Evolutionary conservation across 2,329 filamentous ascomycete species (phyloP).

Genomic region (Fusarium sp.): DNA sequence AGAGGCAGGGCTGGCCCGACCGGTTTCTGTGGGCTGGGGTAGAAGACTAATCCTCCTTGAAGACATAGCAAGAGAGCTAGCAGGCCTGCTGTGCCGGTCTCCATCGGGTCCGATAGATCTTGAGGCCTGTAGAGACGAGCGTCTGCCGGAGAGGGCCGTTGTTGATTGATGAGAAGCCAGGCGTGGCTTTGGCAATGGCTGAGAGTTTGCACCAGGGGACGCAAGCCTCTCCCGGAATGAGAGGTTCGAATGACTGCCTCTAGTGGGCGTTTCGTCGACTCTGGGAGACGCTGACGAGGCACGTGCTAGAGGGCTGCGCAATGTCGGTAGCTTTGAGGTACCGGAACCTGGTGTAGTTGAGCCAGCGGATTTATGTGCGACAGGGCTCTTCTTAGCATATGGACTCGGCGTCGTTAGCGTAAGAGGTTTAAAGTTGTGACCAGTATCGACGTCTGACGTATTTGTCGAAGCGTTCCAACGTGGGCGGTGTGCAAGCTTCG

Average conservation of each 20-base stretch:
- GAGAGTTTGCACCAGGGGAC: constrained; percentile 60
- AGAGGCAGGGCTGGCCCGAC: constrained; percentile 60
- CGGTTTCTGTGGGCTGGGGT: constrained; percentile 58
- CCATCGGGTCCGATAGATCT: constrained; percentile 46
- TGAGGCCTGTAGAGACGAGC: constrained; percentile 64
- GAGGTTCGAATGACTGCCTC: constrained; percentile 55
- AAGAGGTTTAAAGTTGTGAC: constrained; percentile 74
- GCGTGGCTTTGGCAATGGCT: constrained; percentile 58
- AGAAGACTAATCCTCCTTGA: constrained; percentile 64
- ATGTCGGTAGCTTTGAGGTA: constrained; percentile 58
- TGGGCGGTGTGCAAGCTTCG: constrained; percentile 66
- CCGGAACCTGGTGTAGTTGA: constrained; percentile 55
- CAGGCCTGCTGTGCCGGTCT: constrained; percentile 56
- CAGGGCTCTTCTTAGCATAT: constrained; percentile 58
- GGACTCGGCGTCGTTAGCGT: constrained; percentile 68
- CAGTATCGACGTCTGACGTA: constrained; percentile 69
- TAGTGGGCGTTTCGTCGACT: constrained; percentile 57
- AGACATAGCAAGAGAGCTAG: constrained; percentile 63
- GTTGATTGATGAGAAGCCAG: constrained; percentile 56
- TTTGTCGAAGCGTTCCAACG: constrained; percentile 79
- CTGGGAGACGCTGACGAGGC: constrained; percentile 60
- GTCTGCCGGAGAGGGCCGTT: constrained; percentile 56
- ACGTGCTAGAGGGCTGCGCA: constrained; percentile 60
- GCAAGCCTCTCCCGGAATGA: constrained; percentile 64
- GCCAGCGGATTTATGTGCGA: constrained; percentile 54